Conservation (phyloP, 2,329 filamentous ascomycete species). For the Pleoardoris graminearum region DNA sequence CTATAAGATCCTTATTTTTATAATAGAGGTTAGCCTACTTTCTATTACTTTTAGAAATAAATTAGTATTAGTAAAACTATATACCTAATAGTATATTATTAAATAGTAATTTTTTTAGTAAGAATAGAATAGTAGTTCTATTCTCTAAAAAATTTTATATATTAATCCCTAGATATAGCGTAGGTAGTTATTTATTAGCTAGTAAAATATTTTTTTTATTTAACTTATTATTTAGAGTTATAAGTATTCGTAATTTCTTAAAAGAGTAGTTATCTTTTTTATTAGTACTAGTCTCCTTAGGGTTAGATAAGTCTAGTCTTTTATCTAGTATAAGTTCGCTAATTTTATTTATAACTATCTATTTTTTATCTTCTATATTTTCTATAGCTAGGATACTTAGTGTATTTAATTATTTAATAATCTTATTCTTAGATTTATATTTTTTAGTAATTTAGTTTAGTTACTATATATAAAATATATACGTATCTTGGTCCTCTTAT, state of each 20-base stretch:
- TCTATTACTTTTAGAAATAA: background rate
- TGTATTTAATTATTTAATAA: background rate
- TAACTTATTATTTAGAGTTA: no score
- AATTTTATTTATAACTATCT: background rate
- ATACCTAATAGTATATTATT: slow-evolving; percentile 1
- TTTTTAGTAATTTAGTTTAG: background rate
- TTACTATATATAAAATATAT: background rate
- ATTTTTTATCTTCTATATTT: background rate
- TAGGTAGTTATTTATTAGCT: no score
- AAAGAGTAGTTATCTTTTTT: no score
- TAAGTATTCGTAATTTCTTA: no score
- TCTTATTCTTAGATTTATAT: background rate
- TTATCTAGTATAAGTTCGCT: background rate
- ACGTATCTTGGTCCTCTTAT: background rate
- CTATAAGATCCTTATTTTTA: background rate
- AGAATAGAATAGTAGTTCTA: no score
- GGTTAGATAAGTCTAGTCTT: no score
- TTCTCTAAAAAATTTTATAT: no score
- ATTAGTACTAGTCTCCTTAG: no score
- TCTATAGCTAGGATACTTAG: background rate
- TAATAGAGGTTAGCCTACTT: background rate
- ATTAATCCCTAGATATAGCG: no score
- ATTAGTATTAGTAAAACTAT: background rate
- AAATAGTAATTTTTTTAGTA: background rate
- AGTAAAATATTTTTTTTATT: no score